Conservation (phyloP, 2,329 filamentous ascomycete species). For the Whalleya microplaca region DNA sequence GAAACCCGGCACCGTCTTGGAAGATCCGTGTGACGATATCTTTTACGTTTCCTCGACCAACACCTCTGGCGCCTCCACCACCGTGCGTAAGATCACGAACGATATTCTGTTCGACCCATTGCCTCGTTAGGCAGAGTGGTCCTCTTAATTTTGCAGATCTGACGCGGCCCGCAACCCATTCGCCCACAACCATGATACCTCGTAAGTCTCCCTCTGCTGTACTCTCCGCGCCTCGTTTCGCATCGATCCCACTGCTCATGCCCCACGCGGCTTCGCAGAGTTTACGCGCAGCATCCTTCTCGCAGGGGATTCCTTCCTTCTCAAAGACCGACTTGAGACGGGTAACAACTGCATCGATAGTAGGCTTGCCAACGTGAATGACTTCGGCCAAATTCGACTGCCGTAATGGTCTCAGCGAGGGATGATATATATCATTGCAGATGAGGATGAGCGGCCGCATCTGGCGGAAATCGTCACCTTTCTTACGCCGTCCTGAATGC, state of each 20-base stretch:
- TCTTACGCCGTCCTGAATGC: slow-evolving; percentile 57
- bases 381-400: slow-evolving; percentile 85
- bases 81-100: slow-evolving; percentile 70
- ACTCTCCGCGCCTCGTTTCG: slow-evolving; percentile 68
- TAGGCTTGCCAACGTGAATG: slow-evolving; percentile 87
- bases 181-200: slow-evolving; percentile 82
- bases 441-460: slow-evolving; percentile 89
- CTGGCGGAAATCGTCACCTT: slow-evolving; percentile 84
- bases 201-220: slow-evolving; percentile 75
- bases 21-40: slow-evolving; percentile 82
- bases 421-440: slow-evolving; percentile 96
- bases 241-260: slow-evolving; percentile 72
- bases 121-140: slow-evolving; percentile 63
- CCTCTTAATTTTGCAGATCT: slow-evolving; percentile 50
- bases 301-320: slow-evolving; percentile 85
- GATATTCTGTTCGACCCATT: slow-evolving; percentile 77
- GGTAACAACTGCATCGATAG: slow-evolving; percentile 80
- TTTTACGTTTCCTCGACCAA: slow-evolving; percentile 72
- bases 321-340: slow-evolving; percentile 84
- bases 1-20: slow-evolving; percentile 77
- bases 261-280: slow-evolving; percentile 85
- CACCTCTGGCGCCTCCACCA: slow-evolving; percentile 70
- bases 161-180: slow-evolving; percentile 81
- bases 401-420: slow-evolving; percentile 83
- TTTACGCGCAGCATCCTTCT: slow-evolving; percentile 85